Conservation (phyloP, 2,329 filamentous ascomycete genomes). For the Conoideocrella luteorostrata region DNA sequence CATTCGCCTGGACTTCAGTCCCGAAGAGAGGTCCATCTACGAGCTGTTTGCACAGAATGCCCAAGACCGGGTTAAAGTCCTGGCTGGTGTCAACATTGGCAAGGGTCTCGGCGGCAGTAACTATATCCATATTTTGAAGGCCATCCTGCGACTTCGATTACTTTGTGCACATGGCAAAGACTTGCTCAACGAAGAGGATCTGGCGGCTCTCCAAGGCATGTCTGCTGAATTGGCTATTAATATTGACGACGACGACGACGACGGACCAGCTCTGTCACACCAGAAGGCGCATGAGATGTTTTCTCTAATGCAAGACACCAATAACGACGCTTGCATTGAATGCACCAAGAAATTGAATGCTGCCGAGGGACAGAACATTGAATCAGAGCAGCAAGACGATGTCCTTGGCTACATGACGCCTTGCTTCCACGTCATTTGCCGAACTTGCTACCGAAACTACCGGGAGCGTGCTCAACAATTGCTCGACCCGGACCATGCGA, state of each 20-base stretch:
- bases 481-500: constrained; percentile 27
- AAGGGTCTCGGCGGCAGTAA: constrained; percentile 72
- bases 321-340: constrained; percentile 63
- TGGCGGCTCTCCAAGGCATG: constrained; percentile 72
- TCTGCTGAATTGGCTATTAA: constrained; percentile 84
- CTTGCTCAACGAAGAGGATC: constrained; percentile 75
- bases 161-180: constrained; percentile 95
- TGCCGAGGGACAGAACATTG: constrained; percentile 48
- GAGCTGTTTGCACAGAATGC: constrained; percentile 79
- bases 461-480: constrained; percentile 43
- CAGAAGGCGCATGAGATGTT: constrained; percentile 81
- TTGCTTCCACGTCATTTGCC: constrained; percentile 82
- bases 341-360: constrained; percentile 61
- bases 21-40: constrained; percentile 71
- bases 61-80: constrained; percentile 69
- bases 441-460: constrained; percentile 60
- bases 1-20: constrained; percentile 67
- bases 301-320: constrained; percentile 74
- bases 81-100: constrained; percentile 52
- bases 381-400: constrained; percentile 54
- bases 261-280: constrained; percentile 52
- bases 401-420: constrained; percentile 73
- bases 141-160: constrained; percentile 80
- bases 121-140: constrained; percentile 91
- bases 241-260: constrained; percentile 70